Base-by-base conservation (phyloP, 129 eudicot species). In the Saposhnikovia divaricata region DNA sequence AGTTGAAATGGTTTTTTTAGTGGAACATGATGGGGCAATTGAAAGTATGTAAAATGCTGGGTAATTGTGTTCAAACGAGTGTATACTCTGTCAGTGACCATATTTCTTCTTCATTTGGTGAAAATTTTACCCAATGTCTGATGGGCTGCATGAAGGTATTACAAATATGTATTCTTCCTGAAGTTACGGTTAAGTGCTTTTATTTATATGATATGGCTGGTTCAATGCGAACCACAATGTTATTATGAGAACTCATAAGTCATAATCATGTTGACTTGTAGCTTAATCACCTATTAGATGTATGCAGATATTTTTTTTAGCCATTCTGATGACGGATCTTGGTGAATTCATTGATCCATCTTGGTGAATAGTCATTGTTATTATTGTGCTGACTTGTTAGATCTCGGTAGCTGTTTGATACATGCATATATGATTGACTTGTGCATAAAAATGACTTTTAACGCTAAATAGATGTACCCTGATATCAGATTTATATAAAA, bases 21-120 rank as follows among this genome's bases (percentile, higher is more conserved):
- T n/a, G n/a, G n/a, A n/a, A n/a, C n/a, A 82, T 43, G 90, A 91
- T 77, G 98, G 89, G 83, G 98, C 98, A 50, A 88, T 88, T 77
- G 96, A 91, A 86, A 97, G 98, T 88, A 55, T 51, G 88, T 77
- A 48, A 25, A 38, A 46, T 27, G 47, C 23, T 27, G 38, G 38
- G 19, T 57, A 38, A 31, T 76, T 47, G 25, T 76, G 27, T 10
- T 46, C 45, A 6, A 75, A 75, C 3, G 43, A 75, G 43, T 46
- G 18, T 27, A 48, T 23, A 21, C 34, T 37, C 3, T 27, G 28
- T 53, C 16, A 10, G 10, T 61, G 69, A 10, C 25, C 15, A 61
- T 25, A 14, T 61, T 21, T 59, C 66, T 59, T 61, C 37, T 61
- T 61, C 10, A 9, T 61, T 61, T 25, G 69, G 31, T 61, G 12